Evolutionary conservation across 2,329 filamentous ascomycete species (phyloP).

Genomic region (Neonectria sp.): DNA sequence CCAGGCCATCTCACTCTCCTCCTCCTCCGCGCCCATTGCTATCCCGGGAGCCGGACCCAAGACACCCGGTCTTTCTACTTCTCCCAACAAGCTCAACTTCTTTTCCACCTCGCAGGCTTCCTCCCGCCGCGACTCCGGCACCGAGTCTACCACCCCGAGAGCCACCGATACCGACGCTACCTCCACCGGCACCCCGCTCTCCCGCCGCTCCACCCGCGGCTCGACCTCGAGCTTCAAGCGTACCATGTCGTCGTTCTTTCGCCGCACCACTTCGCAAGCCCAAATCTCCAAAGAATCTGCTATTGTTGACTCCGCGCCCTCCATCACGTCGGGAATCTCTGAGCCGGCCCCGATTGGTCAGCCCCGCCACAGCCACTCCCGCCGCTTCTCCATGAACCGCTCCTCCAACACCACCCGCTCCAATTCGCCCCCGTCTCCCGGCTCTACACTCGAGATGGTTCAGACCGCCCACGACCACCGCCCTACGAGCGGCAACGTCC

Average conservation of each 20-base stretch:
- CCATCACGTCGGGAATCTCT: conserved; percentile 44
- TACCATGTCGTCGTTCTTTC: conserved; percentile 66
- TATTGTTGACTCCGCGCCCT: conserved; percentile 44
- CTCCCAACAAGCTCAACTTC: conserved; percentile 30
- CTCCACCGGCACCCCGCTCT: conserved; percentile 49
- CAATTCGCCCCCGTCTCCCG: conserved; percentile 66
- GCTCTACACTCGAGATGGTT: conserved; percentile 61
- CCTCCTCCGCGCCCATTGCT: conserved; percentile 41
- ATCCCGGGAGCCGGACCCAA: conserved; percentile 31
- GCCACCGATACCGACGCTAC: conserved; percentile 43
- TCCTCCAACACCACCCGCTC: conserved; percentile 63
- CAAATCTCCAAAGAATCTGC: conserved; percentile 47
- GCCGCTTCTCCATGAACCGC: conserved; percentile 63
- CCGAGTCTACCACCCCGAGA: conserved; percentile 42
- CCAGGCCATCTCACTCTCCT: conserved; percentile 39
- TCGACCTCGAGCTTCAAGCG: conserved; percentile 63
- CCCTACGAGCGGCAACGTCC: conserved; percentile 51
- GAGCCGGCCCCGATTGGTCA: conserved; percentile 48
- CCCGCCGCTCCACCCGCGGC: conserved; percentile 59
- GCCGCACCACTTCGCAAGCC: conserved; percentile 57
- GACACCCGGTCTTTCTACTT: conserved; percentile 7
- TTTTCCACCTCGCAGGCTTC: conserved; percentile 35
- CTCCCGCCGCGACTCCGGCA: conserved; percentile 38
- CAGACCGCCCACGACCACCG: conserved; percentile 43
- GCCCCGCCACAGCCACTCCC: conserved; percentile 48